These are phyloP conservation scores for Cenchrus purpureus DNA, from an alignment of 176 grass and related monocot genomes.

Conservation along the genomic window DNA sequence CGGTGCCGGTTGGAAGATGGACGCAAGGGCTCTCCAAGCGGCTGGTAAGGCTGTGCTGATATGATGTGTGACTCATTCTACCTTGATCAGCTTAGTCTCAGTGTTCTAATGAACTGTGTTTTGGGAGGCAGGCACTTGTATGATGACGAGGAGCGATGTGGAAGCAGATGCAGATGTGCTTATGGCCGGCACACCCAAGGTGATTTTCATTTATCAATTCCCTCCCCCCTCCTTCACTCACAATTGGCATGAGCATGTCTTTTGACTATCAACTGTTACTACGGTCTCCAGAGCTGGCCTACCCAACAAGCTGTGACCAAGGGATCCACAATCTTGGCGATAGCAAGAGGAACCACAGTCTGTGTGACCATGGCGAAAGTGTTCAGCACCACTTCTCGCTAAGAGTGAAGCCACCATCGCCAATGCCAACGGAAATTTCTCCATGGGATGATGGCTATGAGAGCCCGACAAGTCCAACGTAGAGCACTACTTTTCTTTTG, in stretches of 20 bases:
- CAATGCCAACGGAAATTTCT: neutral
- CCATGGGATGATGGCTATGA: neutral
- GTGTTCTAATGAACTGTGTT: neutral
- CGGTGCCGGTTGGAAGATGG: neutral
- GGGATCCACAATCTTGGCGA: neutral
- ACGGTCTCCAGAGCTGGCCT: neutral
- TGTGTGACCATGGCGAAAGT: neutral
- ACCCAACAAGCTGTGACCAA: neutral
- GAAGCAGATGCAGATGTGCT: neutral
- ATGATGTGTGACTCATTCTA: neutral
- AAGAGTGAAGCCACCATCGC: neutral
- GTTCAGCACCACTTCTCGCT: neutral
- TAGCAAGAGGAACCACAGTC: neutral
- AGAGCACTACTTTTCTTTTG: neutral
- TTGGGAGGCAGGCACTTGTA: neutral
- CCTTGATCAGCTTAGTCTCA: neutral
- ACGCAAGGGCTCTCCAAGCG: neutral
- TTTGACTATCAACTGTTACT: neutral
- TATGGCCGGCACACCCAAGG: neutral
- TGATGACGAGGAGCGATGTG: neutral
- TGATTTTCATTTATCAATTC: neutral
- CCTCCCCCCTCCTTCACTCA: neutral
- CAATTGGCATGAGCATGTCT: neutral
- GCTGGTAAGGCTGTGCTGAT: neutral
- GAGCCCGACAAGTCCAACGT: neutral